These are phyloP conservation scores for Jasminum sambac DNA, from an alignment of 257 asterid genomes.

Conservation along the genomic window DNA sequence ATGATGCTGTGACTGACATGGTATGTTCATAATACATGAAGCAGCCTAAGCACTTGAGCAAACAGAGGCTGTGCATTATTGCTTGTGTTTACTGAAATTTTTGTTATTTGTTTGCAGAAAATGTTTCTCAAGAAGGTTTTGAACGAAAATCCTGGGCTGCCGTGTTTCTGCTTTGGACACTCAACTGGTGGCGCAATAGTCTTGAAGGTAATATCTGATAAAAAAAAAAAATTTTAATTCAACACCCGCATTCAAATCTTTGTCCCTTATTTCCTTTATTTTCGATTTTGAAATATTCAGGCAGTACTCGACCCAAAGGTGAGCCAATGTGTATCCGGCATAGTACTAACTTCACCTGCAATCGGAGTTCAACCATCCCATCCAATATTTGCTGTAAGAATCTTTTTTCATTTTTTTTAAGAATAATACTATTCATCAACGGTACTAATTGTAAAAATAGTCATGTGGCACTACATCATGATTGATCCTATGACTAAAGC, in stretches of 20 bases:
- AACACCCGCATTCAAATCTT: neutral
- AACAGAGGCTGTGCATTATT: neutral
- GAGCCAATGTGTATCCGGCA: slow-evolving; percentile 53
- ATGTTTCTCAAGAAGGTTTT: slow-evolving; percentile 52
- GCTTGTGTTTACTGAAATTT: slow-evolving; percentile 1
- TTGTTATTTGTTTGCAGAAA: slow-evolving; percentile 43
- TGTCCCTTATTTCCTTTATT: neutral
- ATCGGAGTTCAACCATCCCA: slow-evolving; percentile 91
- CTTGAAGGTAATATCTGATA: slow-evolving; percentile 53
- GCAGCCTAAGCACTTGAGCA: neutral
- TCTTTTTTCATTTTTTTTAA: too few species aligned
- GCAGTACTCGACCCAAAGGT: slow-evolving; percentile 80
- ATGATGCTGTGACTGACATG: slow-evolving; percentile 71
- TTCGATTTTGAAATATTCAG: slow-evolving; percentile 36
- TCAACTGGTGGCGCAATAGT: slow-evolving; percentile 92
- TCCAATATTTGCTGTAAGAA: slow-evolving; percentile 67
- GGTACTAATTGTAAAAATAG: too few species aligned
- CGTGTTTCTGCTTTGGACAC: slow-evolving; percentile 91
- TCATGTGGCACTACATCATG: too few species aligned
- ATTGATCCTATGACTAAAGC: neutral
- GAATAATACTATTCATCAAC: too few species aligned
- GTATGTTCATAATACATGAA: slow-evolving; percentile 33
- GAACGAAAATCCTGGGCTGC: slow-evolving; percentile 63
- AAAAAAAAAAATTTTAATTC: neutral
- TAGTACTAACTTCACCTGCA: slow-evolving; percentile 89